Evolutionary conservation across 2,329 filamentous ascomycete genomes (phyloP).

Genomic region (Botrytis sinoallii): DNA sequence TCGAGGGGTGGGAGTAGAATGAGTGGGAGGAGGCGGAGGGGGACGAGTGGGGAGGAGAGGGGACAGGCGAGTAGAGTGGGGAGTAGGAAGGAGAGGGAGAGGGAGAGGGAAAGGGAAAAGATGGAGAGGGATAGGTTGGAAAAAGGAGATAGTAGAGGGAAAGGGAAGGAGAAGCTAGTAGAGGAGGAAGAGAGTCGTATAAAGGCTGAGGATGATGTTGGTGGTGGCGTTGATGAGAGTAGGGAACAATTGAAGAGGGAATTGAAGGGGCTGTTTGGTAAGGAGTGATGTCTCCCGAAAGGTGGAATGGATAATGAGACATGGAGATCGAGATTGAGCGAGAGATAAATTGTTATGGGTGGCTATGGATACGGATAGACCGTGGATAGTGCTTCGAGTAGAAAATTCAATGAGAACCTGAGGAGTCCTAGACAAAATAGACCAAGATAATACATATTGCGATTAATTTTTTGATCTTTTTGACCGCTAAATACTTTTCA

Average conservation of each 20-base stretch:
- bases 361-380: neutral
- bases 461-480: neutral
- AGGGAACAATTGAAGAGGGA: conserved; percentile 29
- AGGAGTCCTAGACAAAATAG: neutral
- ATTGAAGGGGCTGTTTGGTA: conserved; percentile 28
- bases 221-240: conserved; percentile 17
- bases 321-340: neutral
- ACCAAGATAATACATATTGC: neutral
- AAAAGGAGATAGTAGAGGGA: neutral
- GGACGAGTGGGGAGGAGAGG: neutral
- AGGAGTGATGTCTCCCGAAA: conserved; percentile 15
- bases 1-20: conserved; percentile 6
- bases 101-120: neutral
- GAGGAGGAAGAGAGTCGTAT: neutral
- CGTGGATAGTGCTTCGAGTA: conserved; percentile 1
- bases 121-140: neutral
- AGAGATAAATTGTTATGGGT: neutral
- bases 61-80: neutral
- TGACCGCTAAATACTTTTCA: neutral
- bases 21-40: too few relatives aligned
- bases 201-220: conserved; percentile 11
- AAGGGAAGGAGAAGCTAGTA: neutral
- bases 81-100: neutral
- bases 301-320: neutral
- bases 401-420: neutral